These are phyloP conservation scores for Malassezia equina DNA, from an alignment of 1,284 basidiomycete genomes.

Conservation along the genomic window DNA sequence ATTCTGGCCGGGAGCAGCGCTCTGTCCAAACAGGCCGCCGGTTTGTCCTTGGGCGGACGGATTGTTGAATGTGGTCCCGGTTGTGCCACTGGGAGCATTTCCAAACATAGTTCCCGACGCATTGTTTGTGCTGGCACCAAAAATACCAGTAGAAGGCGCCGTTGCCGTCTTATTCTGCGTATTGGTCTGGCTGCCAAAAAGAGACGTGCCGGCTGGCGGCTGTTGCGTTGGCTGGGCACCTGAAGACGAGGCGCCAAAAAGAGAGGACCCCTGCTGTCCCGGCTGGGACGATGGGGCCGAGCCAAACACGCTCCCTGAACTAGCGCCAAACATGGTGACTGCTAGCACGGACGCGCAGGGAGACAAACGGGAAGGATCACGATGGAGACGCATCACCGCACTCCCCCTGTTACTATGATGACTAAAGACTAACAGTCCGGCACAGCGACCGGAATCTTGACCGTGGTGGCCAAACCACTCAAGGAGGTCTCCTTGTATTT, in stretches of 20 bases:
- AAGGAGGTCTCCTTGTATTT: constrained; percentile 46
- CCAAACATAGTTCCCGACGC: constrained; percentile 13
- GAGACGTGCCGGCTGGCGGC: constrained; percentile 19
- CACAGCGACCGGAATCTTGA: constrained; percentile 39
- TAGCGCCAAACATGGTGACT: constrained; percentile 14
- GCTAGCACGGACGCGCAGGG: constrained; percentile 5
- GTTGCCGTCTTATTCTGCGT: not conserved
- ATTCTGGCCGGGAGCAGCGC: not conserved
- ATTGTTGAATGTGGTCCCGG: constrained; percentile 16
- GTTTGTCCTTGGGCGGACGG: constrained; percentile 7
- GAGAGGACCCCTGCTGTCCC: not conserved
- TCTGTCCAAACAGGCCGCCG: constrained; percentile 5
- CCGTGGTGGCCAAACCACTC: constrained; percentile 34
- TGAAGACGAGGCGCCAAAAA: not conserved
- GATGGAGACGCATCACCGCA: not conserved
- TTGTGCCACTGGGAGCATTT: not conserved
- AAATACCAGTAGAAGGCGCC: constrained; percentile 1
- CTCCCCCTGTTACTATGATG: not conserved
- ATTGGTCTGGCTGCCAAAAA: constrained; percentile 18
- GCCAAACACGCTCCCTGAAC: constrained; percentile 4
- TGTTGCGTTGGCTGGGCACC: constrained; percentile 12
- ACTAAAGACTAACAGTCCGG: constrained; percentile 30
- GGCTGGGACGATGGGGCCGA: not conserved
- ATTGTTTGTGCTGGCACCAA: constrained; percentile 5
- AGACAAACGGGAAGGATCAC: not conserved